Base-by-base conservation (phyloP, 805 yeast species). In the Starmerella tilneyi region DNA sequence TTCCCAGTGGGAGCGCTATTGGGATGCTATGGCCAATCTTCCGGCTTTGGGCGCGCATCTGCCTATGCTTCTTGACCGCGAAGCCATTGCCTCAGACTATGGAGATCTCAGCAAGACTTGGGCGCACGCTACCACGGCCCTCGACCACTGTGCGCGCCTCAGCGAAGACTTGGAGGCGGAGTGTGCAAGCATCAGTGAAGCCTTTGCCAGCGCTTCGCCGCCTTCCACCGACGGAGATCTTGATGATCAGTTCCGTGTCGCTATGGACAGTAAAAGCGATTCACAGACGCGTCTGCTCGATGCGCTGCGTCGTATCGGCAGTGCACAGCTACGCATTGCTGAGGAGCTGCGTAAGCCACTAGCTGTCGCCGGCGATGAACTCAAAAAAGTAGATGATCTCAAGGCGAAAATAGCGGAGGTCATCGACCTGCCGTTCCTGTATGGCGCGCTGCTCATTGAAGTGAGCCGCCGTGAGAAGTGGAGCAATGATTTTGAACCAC, bases 381-480 rank as follows among this genome's bases (percentile, higher is more conserved):
- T 66, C 24, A 53, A 52, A 23, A 42, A 45, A 9, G 51, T 54
- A 7, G 66, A 64, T 37, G 53, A 54, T 4, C 45, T 50, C 23
- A 57, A 65, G 17, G 59, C 56, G 5, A 41, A 46, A 20, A 59
- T 64, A 8, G 65, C 63, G 37, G 55, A 55, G 22, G 63, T 59
- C 39, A 54, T 62, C 22, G 66, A 62, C 40, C 35, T 65, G 37
- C 68, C 69, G 29, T 59, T 63, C 44, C 49, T 66, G 15, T 63
- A 57, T 35, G 70, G 70, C 11, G 60, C 60, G 15, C 36, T 61
- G 28, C 53, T 66, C 28, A 54, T 66, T 8, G 70, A 66, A 50
- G 46, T 46, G 15, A 42, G 52, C 20, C 58, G 68, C 12, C 57
- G 70, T 8, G 28, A 22, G 16, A 43, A 36, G 27, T 46, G 49